Conservation (phyloP, 139 green algal species). For the Klebsormidium nitens region DNA sequence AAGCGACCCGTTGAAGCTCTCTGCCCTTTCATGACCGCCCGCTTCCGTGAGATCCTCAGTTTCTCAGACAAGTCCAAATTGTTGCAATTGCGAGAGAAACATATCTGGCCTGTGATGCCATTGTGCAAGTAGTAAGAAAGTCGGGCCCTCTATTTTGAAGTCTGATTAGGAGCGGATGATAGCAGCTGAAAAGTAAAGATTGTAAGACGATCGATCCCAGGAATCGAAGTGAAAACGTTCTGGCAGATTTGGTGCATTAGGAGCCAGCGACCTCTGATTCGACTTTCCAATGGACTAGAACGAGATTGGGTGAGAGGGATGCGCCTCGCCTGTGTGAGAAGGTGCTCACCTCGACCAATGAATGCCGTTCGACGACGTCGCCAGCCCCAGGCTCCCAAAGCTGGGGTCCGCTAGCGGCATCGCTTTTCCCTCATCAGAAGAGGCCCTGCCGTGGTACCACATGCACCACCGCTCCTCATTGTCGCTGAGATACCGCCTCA, state of each 20-base stretch:
- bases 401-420: neutral
- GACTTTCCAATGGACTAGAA: neutral
- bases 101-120: too few species aligned
- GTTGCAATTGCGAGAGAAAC: too few species aligned
- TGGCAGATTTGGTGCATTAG: neutral
- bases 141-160: too few species aligned
- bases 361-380: conserved; percentile 24
- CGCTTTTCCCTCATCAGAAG: neutral
- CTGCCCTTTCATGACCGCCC: too few species aligned
- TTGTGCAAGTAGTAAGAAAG: too few species aligned
- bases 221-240: neutral
- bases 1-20: too few species aligned
- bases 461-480: conserved; percentile 31
- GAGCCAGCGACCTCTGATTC: neutral
- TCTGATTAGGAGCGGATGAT: neutral
- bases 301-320: neutral
- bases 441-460: conserved; percentile 23
- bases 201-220: neutral
- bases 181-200: neutral
- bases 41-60: too few species aligned
- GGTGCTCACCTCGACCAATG: neutral
- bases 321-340: neutral
- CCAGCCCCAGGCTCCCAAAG: conserved; percentile 14
- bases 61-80: too few species aligned
- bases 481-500: conserved; percentile 15